Evolutionary conservation across 345 rosid genomes (phyloP).

Genomic region (Camelina laxa): DNA sequence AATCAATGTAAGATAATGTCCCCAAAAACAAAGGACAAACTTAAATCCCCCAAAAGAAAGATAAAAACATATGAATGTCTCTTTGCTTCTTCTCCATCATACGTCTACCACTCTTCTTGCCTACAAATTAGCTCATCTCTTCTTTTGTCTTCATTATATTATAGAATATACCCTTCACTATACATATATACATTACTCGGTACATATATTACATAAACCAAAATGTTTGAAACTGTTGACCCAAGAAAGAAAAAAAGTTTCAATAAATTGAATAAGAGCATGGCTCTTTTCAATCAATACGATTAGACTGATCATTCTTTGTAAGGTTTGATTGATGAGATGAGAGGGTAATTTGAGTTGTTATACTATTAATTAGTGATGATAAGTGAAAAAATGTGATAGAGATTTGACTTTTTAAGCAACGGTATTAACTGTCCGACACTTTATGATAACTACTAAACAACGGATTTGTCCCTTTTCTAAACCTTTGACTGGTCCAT

Average conservation of each 20-base stretch:
- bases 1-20: constrained; percentile 42
- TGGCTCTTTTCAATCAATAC: not conserved
- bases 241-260: not conserved
- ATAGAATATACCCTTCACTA: not conserved
- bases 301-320: not conserved
- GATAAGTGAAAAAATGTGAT: constrained; percentile 35
- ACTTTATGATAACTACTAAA: constrained; percentile 37
- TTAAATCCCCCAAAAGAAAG: constrained; percentile 24
- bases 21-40: constrained; percentile 38
- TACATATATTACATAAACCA: not conserved
- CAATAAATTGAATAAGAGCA: not conserved
- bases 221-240: not conserved
- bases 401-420: constrained; percentile 38
- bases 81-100: constrained; percentile 31
- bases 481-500: constrained; percentile 42
- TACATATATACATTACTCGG: not conserved
- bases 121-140: constrained; percentile 24
- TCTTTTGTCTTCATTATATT: constrained; percentile 5
- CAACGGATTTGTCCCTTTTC: constrained; percentile 41
- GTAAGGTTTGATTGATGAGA: constrained; percentile 3
- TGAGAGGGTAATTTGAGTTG: not conserved
- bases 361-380: not conserved
- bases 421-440: constrained; percentile 50
- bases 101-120: constrained; percentile 41
- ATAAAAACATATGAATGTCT: constrained; percentile 23